phyloP scores from a whole-genome alignment of 768 basidiomycete genomes.

The Auricularia auricula-judae region DNA sequence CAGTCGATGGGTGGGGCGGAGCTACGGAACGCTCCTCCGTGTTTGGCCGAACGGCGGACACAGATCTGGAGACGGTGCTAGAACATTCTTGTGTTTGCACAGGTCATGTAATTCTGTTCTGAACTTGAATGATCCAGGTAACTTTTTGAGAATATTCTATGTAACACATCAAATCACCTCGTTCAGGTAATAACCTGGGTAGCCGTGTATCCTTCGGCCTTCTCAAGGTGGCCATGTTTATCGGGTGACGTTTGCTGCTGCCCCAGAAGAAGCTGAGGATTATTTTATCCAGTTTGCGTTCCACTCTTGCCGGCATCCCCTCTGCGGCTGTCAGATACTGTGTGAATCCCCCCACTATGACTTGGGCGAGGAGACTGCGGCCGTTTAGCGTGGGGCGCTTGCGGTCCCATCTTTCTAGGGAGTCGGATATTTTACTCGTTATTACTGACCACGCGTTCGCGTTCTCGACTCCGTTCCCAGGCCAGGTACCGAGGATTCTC shows the following conservation, averaged over 20 bases:
- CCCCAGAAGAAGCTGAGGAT: constrained; percentile 21
- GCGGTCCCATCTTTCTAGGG: constrained; percentile 16
- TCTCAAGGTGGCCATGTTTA: neutral
- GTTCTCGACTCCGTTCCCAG: constrained; percentile 19
- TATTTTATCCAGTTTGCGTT: constrained; percentile 11
- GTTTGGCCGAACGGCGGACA: no score
- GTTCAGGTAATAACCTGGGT: no score
- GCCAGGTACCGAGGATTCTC: constrained; percentile 21
- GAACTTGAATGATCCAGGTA: no score
- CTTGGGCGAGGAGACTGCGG: constrained; percentile 13
- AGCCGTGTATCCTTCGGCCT: neutral
- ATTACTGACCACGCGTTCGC: constrained; percentile 16
- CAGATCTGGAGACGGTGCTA: no score
- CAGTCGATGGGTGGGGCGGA: no score
- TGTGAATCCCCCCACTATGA: constrained; percentile 20
- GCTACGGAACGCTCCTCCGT: no score
- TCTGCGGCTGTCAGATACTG: constrained; percentile 26
- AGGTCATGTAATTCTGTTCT: no score
- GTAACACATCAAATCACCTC: no score
- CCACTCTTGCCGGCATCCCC: constrained; percentile 23
- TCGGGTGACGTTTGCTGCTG: neutral
- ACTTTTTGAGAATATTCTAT: no score
- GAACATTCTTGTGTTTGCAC: no score
- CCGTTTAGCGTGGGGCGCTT: constrained; percentile 22
- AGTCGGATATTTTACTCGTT: constrained; percentile 8